A percentile compares a stretch with the other conserved stretches of the same genome.
phyloP scores from a whole-genome alignment of 192 early-diverging fungal species.

The Coemansia sp. region DNA sequence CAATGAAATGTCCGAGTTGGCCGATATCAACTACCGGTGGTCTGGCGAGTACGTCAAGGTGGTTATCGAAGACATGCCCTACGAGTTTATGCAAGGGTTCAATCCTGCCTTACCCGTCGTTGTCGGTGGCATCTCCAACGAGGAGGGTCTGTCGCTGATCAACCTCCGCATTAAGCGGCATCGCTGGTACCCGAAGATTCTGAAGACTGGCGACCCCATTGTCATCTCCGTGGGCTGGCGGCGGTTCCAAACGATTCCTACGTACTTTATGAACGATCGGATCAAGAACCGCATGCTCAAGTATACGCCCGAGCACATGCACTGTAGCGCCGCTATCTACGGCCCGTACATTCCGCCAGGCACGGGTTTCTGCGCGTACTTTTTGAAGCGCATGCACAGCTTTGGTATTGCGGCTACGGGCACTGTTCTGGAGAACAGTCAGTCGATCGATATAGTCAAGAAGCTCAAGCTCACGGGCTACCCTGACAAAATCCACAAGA shows the following conservation, averaged over 20 bases:
- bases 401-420: constrained; percentile 99
- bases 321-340: constrained; percentile 94
- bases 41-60: constrained; percentile 94
- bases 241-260: constrained; percentile 94
- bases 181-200: constrained; percentile 93
- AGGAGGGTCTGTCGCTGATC: constrained; percentile 94
- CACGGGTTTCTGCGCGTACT: constrained; percentile 90
- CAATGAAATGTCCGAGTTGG: constrained; percentile 84
- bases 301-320: constrained; percentile 99
- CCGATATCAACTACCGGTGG: constrained; percentile 89
- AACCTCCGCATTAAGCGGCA: constrained; percentile 97
- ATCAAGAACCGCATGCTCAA: constrained; percentile 97
- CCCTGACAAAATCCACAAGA: constrained; percentile 94
- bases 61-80: constrained; percentile 87
- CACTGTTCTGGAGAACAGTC: constrained; percentile 90
- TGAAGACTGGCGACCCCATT: constrained; percentile 98
- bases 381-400: constrained; percentile 66
- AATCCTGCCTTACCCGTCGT: constrained; percentile 90
- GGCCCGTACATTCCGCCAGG: constrained; percentile 96
- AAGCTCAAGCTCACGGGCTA: constrained; percentile 97
- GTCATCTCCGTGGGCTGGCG: constrained; percentile 99
- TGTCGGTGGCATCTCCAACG: constrained; percentile 84
- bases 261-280: constrained; percentile 91
- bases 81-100: constrained; percentile 93
- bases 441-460: constrained; percentile 94